phyloP scores from a whole-genome alignment of 441 rosid genomes.

The Euphorbia neoarborescens region DNA sequence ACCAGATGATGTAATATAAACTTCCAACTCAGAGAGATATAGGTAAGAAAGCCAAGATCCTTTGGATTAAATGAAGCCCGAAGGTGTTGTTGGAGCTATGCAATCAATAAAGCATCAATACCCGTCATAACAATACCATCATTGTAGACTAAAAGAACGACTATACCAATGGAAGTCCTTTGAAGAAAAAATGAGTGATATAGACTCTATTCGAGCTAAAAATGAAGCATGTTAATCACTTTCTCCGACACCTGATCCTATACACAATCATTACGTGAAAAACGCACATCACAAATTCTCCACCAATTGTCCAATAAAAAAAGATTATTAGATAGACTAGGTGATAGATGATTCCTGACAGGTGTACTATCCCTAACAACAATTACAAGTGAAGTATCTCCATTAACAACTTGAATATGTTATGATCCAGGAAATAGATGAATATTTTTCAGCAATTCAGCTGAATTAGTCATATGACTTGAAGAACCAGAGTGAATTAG shows the following conservation, averaged over 20 bases:
- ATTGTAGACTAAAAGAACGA: no score
- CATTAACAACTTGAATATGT: not conserved
- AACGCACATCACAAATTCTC: not conserved
- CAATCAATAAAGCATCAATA: no score
- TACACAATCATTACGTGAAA: not conserved
- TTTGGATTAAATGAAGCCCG: no score
- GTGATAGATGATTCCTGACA: not conserved
- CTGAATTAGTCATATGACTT: not conserved
- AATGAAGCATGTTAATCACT: no score
- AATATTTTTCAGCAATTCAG: not conserved
- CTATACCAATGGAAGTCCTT: no score
- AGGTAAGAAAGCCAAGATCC: no score
- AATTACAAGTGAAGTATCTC: not conserved
- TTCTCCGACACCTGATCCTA: not conserved
- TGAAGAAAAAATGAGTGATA: no score
- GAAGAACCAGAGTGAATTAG: not conserved
- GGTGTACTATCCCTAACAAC: not conserved
- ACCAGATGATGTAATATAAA: no score
- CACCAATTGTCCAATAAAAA: not conserved
- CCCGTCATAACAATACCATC: no score
- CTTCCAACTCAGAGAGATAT: no score
- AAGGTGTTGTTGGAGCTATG: no score
- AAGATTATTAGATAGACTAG: not conserved
- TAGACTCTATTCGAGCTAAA: no score
- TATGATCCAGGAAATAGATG: not conserved